These are phyloP conservation scores for Candida namnaoensis DNA, from an alignment of 805 yeast species.

Conservation along the genomic window DNA sequence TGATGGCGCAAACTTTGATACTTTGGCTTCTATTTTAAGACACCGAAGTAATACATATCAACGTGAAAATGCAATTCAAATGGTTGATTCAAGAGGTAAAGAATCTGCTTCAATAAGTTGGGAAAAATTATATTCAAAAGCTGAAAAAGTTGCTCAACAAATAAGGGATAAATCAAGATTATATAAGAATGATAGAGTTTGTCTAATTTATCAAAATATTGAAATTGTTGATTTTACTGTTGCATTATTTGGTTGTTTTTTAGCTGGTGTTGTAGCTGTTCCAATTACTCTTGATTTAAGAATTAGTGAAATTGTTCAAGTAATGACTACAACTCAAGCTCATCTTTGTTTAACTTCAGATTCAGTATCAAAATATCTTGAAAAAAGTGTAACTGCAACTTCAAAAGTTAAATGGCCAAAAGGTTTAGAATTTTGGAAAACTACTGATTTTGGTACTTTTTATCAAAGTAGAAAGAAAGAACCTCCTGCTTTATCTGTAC, in stretches of 20 bases:
- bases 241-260: slow-evolving; percentile 83
- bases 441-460: slow-evolving; percentile 77
- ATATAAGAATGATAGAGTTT: slow-evolving; percentile 76
- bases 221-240: slow-evolving; percentile 82
- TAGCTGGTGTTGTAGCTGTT: slow-evolving; percentile 91
- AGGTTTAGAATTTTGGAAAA: slow-evolving; percentile 69
- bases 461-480: slow-evolving; percentile 49
- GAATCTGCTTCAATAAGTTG: slow-evolving; percentile 72
- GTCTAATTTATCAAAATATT: slow-evolving; percentile 71
- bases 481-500: slow-evolving; percentile 59
- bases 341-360: slow-evolving; percentile 80
- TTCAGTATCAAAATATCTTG: slow-evolving; percentile 64
- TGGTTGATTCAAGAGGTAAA: slow-evolving; percentile 73
- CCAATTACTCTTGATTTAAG: slow-evolving; percentile 78
- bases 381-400: slow-evolving; percentile 40
- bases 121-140: slow-evolving; percentile 78
- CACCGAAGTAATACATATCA: slow-evolving; percentile 61
- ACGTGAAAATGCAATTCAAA: slow-evolving; percentile 62
- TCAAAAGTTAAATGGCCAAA: slow-evolving; percentile 60
- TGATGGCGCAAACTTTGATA: slow-evolving; percentile 38
- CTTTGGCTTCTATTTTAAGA: slow-evolving; percentile 63
- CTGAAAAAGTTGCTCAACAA: slow-evolving; percentile 84
- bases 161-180: slow-evolving; percentile 65
- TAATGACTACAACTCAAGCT: slow-evolving; percentile 66
- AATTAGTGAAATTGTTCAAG: slow-evolving; percentile 58